phyloP scores from a whole-genome alignment of 2,329 filamentous ascomycete species.

The Proliferodiscus dingleyae region DNA sequence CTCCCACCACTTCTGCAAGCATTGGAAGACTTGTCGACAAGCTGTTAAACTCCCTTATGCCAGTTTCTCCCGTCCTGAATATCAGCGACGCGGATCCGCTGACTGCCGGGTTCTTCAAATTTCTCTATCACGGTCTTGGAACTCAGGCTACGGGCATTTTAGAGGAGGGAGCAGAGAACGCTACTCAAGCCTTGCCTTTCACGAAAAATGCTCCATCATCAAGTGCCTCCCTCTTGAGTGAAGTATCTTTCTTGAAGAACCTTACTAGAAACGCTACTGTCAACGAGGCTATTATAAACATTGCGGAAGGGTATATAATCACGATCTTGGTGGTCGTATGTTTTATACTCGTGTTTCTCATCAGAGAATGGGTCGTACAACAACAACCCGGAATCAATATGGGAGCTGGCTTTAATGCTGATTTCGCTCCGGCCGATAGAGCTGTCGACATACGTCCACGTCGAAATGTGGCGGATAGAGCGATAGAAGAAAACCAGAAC shows the following conservation, averaged over 20 bases:
- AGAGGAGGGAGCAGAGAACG: constrained; percentile 10
- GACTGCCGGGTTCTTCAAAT: constrained; percentile 23
- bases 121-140: constrained; percentile 25
- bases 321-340: constrained; percentile 86
- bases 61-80: constrained; percentile 26
- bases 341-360: constrained; percentile 95
- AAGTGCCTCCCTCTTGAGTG: constrained; percentile 47
- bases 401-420: constrained; percentile 50
- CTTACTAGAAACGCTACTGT: constrained; percentile 65
- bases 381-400: constrained; percentile 92
- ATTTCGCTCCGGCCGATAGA: constrained; percentile 48
- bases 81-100: constrained; percentile 25
- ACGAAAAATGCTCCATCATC: constrained; percentile 1
- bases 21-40: constrained; percentile 35
- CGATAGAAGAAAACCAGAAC: constrained; percentile 4
- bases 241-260: constrained; percentile 52
- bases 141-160: constrained; percentile 11
- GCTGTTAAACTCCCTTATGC: constrained; percentile 27
- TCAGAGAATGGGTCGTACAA: constrained; percentile 96
- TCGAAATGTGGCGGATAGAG: constrained; percentile 13
- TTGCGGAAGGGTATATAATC: constrained; percentile 89
- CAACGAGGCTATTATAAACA: constrained; percentile 75
- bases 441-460: constrained; percentile 8
- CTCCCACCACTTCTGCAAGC: constrained; percentile 35
- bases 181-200: constrained; percentile 10